Conservation (phyloP, 768 basidiomycete species). For the Hericium erinaceus region DNA sequence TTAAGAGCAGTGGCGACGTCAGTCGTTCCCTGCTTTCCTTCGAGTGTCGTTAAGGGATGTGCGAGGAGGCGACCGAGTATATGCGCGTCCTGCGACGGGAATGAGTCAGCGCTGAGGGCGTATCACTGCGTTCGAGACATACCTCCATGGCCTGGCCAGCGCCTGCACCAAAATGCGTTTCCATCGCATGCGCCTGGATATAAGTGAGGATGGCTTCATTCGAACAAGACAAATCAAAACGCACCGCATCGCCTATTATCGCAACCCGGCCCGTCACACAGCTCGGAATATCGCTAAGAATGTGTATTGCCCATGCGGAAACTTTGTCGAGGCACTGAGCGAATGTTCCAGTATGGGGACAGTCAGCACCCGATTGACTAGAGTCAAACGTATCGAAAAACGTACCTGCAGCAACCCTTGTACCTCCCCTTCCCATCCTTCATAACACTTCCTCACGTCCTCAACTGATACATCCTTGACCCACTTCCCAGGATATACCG, state of each 20-base stretch:
- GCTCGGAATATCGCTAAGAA: background rate
- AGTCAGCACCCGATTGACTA: background rate
- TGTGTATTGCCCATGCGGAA: background rate
- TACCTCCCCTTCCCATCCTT: background rate
- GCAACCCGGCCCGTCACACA: background rate
- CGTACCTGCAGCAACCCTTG: background rate
- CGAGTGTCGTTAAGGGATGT: background rate
- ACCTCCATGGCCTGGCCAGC: background rate
- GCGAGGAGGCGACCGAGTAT: background rate
- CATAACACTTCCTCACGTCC: background rate
- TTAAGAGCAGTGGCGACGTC: background rate
- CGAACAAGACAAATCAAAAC: background rate
- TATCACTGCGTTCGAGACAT: background rate
- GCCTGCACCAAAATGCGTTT: background rate
- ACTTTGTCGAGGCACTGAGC: background rate
- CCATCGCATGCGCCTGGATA: background rate
- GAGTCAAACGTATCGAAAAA: background rate
- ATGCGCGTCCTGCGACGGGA: background rate
- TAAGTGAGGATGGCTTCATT: background rate
- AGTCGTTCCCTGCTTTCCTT: background rate
- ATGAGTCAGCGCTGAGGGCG: background rate
- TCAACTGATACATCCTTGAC: background rate
- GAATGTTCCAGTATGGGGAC: background rate
- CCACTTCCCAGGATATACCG: background rate
- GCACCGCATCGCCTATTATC: background rate